Evolutionary conservation across 352 stramenopile genomes (phyloP).

Genomic region (Phytophthora quininea): DNA sequence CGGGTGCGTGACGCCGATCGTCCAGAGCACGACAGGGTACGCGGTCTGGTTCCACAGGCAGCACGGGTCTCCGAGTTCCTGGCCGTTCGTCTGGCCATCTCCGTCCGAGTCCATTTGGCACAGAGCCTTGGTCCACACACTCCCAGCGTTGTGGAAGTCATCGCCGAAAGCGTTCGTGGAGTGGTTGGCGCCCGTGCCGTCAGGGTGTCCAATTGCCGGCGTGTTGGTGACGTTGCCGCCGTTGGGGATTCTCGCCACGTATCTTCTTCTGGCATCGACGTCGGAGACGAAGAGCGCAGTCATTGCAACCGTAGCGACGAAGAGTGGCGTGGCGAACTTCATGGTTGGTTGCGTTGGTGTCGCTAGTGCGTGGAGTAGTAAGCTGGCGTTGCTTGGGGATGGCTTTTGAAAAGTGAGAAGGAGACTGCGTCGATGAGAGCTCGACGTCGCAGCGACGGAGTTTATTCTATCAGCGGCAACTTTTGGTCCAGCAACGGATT

Average conservation of each 20-base stretch:
- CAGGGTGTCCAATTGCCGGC: constrained; percentile 26
- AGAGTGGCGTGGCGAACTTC: constrained; percentile 7
- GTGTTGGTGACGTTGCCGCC: constrained; percentile 27
- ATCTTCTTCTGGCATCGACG: constrained; percentile 11
- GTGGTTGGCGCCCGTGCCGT: constrained; percentile 15
- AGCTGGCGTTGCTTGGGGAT: constrained; percentile 12
- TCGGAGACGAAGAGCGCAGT: constrained; percentile 9
- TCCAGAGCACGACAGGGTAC: constrained; percentile 25
- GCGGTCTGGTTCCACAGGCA: constrained; percentile 39
- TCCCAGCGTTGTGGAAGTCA: constrained; percentile 10
- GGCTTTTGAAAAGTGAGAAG: constrained; percentile 18
- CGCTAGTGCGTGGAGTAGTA: constrained; percentile 3
- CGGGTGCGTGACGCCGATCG: constrained; percentile 28
- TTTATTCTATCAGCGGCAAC: too few species aligned
- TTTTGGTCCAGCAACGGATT: too few species aligned
- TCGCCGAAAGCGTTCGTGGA: constrained; percentile 40
- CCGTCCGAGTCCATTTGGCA: constrained; percentile 47
- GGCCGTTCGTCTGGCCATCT: constrained; percentile 80
- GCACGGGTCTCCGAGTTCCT: constrained; percentile 80
- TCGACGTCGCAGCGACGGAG: not conserved
- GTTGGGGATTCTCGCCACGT: constrained; percentile 28
- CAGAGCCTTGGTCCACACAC: constrained; percentile 27
- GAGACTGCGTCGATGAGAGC: not conserved
- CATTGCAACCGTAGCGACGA: constrained; percentile 3
- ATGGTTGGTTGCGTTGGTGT: constrained; percentile 10